Evolutionary conservation across 768 basidiomycete genomes (phyloP).

Genomic region (Amanita fuliginea): DNA sequence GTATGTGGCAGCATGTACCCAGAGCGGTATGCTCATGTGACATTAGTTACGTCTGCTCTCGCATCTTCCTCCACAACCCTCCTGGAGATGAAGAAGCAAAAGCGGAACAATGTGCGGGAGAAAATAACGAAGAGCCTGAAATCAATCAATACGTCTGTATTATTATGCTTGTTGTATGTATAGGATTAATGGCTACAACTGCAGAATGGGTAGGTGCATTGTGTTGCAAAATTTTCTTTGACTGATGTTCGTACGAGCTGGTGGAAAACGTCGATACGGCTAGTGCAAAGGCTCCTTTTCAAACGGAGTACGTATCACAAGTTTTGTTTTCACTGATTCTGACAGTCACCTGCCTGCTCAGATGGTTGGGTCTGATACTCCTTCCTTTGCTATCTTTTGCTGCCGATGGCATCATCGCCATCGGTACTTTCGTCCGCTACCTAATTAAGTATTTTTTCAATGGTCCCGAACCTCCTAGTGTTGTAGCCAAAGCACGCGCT

Average conservation of each 20-base stretch:
- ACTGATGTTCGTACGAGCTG: conserved; percentile 25
- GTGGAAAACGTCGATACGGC: conserved; percentile 56
- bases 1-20: conserved; percentile 22
- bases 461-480: conserved; percentile 32
- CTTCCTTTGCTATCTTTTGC: conserved; percentile 67
- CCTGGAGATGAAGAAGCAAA: conserved; percentile 39
- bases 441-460: conserved; percentile 28
- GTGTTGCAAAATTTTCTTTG: conserved; percentile 7
- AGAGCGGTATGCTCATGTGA: neutral
- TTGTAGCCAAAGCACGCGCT: conserved; percentile 55
- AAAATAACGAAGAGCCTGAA: conserved; percentile 39
- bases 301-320: conserved; percentile 34
- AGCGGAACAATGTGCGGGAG: conserved; percentile 28
- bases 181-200: conserved; percentile 56
- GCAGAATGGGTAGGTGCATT: conserved; percentile 49
- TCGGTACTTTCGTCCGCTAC: conserved; percentile 43
- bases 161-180: conserved; percentile 34
- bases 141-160: conserved; percentile 58
- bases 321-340: neutral
- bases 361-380: conserved; percentile 66
- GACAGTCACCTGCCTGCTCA: conserved; percentile 13
- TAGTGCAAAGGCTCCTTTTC: conserved; percentile 27
- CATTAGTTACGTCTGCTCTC: conserved; percentile 50
- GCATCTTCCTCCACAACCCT: conserved; percentile 61
- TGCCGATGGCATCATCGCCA: conserved; percentile 54